phyloP scores from a whole-genome alignment of 371 early-diverging fungal species.

The Rhizopus delemar region DNA sequence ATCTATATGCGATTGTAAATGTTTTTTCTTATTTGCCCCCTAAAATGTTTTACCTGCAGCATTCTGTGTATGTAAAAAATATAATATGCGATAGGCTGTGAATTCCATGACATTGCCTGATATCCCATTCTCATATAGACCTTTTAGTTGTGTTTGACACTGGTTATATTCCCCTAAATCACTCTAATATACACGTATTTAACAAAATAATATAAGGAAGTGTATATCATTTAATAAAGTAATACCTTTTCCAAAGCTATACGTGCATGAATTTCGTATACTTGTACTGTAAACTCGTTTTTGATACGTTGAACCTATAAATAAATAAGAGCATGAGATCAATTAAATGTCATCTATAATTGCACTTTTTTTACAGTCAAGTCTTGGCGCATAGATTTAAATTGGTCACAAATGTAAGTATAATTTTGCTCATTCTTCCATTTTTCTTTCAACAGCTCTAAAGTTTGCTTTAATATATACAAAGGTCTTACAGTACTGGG shows the following conservation, averaged over 20 bases:
- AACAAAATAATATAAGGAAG: background rate
- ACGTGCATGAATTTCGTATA: constrained; percentile 92
- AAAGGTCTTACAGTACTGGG: constrained; percentile 89
- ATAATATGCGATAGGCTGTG: constrained; percentile 88
- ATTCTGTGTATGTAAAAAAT: constrained; percentile 85
- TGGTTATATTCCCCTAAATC: constrained; percentile 97
- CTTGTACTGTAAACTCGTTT: constrained; percentile 88
- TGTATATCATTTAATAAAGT: background rate
- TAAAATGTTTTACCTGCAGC: constrained; percentile 61
- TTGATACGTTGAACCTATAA: constrained; percentile 83
- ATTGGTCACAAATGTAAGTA: constrained; percentile 92
- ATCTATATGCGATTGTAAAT: constrained; percentile 41
- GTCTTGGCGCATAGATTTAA: constrained; percentile 95
- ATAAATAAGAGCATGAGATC: background rate
- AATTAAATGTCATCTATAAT: constrained; percentile 1
- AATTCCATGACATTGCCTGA: constrained; percentile 81
- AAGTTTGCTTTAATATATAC: constrained; percentile 69
- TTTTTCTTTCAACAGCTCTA: constrained; percentile 74
- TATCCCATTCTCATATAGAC: constrained; percentile 74
- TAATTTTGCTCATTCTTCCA: constrained; percentile 85
- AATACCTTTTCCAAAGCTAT: constrained; percentile 88
- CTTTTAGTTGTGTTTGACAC: constrained; percentile 91
- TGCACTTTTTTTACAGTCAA: constrained; percentile 64
- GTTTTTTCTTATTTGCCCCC: background rate
- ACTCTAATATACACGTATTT: constrained; percentile 39